Evolutionary conservation across 768 basidiomycete genomes (phyloP), one percentile per base, ranked within the genome.

Genomic region (Lepiota venenata): DNA sequence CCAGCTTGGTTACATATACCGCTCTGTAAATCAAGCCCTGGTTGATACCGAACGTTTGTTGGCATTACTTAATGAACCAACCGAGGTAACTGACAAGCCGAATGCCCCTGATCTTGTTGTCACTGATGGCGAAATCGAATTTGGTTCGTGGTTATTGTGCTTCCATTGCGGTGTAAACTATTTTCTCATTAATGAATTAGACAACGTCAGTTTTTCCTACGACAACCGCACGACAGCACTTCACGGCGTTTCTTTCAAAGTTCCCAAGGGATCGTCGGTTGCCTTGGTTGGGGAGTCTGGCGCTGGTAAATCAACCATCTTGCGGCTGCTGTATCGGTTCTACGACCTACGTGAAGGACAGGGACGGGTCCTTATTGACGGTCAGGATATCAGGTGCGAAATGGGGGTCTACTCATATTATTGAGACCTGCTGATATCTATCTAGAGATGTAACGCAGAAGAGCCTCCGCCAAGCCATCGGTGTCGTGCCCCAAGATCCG

Each of bases 241-340:
- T 14, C 79, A 84, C 56, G 82, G 82, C 27, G 80, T 98, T 37
- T 91, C 87, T 1, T 98, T 98, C 78, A 88, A 82, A 61, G 86
- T 98, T 16, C 89, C 90, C 0, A 91, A 88, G 64, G 89, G 90
- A 4, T 83, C 85, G 4, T 87, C 90, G 12, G 93, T 97, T 16
- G 96, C 95, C 0, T 79, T 98, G 18, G 92, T 98, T 12, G 93
- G 88, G 18, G 85, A 88, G 64, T 84, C 85, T 2, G 91, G 91
- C 1, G 75, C 87, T 2, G 87, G 92, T 11, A 95, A 93, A 68
- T 89, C 87, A 9, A 90, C 92, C 0, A 84, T 93, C 52, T 70
- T 93, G 47, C 87, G 92, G n/a, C 76, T 95, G 25, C 74, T 98
- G 14, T 97, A 92, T 69, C 81, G 94, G 18, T 93, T 98, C 72